These are phyloP conservation scores for Gautieria morchelliformis DNA, from an alignment of 768 basidiomycete species.

Conservation along the genomic window DNA sequence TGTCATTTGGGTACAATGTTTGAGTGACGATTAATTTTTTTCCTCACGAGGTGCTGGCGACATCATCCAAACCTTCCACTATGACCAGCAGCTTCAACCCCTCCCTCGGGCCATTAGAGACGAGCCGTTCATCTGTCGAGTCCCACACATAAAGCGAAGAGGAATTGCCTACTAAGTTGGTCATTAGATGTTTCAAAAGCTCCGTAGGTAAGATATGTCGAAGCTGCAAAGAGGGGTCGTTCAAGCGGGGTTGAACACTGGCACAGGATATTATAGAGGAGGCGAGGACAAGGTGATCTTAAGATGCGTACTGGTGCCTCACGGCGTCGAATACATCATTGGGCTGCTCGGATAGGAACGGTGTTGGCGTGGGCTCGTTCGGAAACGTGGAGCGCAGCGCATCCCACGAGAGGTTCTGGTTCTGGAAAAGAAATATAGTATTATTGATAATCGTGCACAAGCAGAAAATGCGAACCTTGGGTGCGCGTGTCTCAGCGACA, in stretches of 20 bases:
- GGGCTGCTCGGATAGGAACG: conserved; percentile 66
- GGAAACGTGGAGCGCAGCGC: conserved; percentile 29
- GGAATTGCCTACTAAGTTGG: conserved; percentile 56
- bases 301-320: conserved; percentile 44
- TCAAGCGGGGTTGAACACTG: conserved; percentile 42
- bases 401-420: conserved; percentile 56
- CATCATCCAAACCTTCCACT: conserved; percentile 48
- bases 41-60: conserved; percentile 46
- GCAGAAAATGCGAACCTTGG: background rate
- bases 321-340: conserved; percentile 41
- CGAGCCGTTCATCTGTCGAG: conserved; percentile 41
- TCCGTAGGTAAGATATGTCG: conserved; percentile 38
- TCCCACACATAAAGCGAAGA: conserved; percentile 64
- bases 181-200: conserved; percentile 43
- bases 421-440: conserved; percentile 22
- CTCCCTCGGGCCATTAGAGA: conserved; percentile 30
- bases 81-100: conserved; percentile 30
- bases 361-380: conserved; percentile 27
- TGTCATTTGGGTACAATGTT: background rate
- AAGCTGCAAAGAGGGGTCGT: conserved; percentile 27
- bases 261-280: background rate
- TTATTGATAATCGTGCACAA: conserved; percentile 4
- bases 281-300: background rate
- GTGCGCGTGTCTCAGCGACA: background rate
- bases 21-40: too few relatives aligned